Evolutionary conservation across 2,329 filamentous ascomycete species (phyloP).

Genomic region (Aspergillus carbonarius): DNA sequence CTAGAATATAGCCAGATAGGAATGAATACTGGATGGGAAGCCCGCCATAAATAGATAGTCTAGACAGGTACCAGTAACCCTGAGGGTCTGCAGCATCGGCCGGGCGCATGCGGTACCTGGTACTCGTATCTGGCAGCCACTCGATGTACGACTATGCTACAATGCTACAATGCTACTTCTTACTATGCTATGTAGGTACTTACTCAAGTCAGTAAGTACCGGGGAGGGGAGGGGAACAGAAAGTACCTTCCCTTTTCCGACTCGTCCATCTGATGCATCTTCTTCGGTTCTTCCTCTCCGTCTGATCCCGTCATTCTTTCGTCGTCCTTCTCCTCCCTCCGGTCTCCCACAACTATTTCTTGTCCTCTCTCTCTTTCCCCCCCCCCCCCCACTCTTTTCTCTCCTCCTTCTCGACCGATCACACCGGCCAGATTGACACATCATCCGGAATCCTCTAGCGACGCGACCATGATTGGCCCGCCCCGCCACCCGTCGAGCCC

Average conservation of each 20-base stretch:
- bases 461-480: neutral
- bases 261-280: neutral
- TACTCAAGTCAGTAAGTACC: no score
- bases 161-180: no score
- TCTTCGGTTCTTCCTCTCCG: conserved; percentile 1
- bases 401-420: conserved; percentile 1
- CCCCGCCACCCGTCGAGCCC: neutral
- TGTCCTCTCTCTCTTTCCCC: neutral
- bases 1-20: no score
- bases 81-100: neutral
- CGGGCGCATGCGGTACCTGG: neutral
- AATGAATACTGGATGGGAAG: no score
- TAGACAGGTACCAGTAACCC: neutral
- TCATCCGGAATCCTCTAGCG: neutral
- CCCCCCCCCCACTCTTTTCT: neutral
- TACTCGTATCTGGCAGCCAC: no score
- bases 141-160: no score
- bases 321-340: no score
- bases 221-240: no score
- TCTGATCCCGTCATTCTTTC: no score
- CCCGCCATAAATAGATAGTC: neutral
- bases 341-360: neutral
- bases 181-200: no score
- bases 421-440: conserved; percentile 11
- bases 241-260: neutral